phyloP scores from a whole-genome alignment of 1,284 basidiomycete genomes.

The Rhodofomes roseus region DNA sequence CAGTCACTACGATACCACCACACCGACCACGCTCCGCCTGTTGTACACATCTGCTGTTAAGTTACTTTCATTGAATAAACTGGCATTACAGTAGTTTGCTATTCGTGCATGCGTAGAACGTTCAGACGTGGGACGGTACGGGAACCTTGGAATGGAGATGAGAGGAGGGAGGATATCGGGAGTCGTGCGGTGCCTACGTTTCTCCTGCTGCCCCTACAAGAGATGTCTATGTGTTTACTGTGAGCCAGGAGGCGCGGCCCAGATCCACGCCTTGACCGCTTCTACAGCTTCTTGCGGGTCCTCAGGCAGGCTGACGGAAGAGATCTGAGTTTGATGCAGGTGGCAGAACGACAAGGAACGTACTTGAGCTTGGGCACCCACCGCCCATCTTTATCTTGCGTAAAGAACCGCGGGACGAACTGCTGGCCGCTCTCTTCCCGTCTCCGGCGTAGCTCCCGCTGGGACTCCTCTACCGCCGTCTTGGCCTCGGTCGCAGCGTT shows the following conservation, averaged over 20 bases:
- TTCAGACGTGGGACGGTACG: neutral
- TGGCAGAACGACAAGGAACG: slow-evolving; percentile 10
- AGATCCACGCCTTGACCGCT: slow-evolving; percentile 62
- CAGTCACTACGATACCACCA: slow-evolving; percentile 13
- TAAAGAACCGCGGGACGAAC: slow-evolving; percentile 80
- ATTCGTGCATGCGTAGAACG: neutral
- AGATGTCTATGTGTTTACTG: neutral
- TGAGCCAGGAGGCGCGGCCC: slow-evolving; percentile 28
- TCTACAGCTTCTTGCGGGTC: slow-evolving; percentile 63
- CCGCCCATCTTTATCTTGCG: slow-evolving; percentile 60
- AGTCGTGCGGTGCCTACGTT: neutral
- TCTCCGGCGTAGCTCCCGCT: slow-evolving; percentile 77
- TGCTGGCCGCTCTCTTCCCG: slow-evolving; percentile 74
- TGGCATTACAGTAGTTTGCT: neutral
- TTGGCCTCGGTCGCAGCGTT: slow-evolving; percentile 92
- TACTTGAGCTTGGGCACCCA: slow-evolving; percentile 83
- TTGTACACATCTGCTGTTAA: neutral
- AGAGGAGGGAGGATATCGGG: neutral
- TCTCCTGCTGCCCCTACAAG: neutral
- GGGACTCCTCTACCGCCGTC: slow-evolving; percentile 87
- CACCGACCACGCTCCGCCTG: neutral
- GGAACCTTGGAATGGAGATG: neutral
- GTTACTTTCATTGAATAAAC: slow-evolving; percentile 2
- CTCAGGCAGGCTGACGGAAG: slow-evolving; percentile 54
- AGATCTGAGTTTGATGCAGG: too few relatives aligned